Evolutionary conservation across 2,329 filamentous ascomycete genomes (phyloP), one percentile per base, ranked within the genome.

Genomic region (Fusarium abutilonis): DNA sequence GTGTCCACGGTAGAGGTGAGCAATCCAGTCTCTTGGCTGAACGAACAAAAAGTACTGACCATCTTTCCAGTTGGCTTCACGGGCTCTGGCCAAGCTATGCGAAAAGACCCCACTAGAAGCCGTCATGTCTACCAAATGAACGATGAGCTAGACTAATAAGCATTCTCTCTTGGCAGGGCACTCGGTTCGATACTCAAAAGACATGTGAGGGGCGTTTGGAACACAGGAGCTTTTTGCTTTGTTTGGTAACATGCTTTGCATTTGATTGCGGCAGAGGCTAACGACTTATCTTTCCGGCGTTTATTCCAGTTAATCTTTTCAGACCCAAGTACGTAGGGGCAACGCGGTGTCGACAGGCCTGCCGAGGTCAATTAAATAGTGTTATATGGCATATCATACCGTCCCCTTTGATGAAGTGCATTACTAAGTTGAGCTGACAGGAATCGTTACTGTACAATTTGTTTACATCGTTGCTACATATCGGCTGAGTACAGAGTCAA

Each of bases 71-170:
- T 99, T 72, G 95, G 95, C 31, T 97, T 99, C 73, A 97, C 92
- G 9, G 95, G 95, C 61, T 97, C 93, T 51, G 95, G 95, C 57
- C 92, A 97, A 77, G 85, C 90, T 66, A 98, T 98, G 95, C 91
- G 93, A 69, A 97, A 97, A 77, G 95, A 97, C 74, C 86, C 87
- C 43, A 87, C 89, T 61, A 85, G 93, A 72, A 89, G 86, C 74
- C 89, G 92, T 70, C 92, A 97, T 73, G 89, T 95, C 66, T 96
- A 96, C 76, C 87, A 94, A 76, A 83, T 88, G 68, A 88, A 85
- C 71, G 89, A 90, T 52, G 90, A 93, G 56, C 81, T 91, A 71
- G 89, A 91, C 79, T 88, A 82, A 85, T 68, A 48, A 66, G 42
- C 51, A 59, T 68, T 56, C 51, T 69, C 56, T 70, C 62, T 66